Conservation (phyloP, 1,139 yeast species). For the Protomyces arabidopsidicola region DNA sequence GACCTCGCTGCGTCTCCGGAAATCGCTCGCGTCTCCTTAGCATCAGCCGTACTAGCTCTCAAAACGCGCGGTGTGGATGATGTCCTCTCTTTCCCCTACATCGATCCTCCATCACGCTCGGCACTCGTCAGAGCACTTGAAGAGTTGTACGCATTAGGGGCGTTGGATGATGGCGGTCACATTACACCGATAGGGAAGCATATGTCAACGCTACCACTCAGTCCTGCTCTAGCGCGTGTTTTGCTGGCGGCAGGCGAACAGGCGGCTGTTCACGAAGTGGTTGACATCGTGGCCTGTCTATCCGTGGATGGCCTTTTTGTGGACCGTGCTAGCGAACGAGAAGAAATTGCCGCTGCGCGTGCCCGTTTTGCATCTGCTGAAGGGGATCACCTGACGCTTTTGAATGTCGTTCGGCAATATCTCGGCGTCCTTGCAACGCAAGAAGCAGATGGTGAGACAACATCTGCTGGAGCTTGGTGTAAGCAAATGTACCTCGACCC, state of each 20-base stretch:
- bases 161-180: slow-evolving; percentile 68
- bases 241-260: slow-evolving; percentile 67
- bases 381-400: slow-evolving; percentile 54
- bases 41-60: slow-evolving; percentile 75
- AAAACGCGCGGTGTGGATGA: slow-evolving; percentile 81
- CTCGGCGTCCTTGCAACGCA: slow-evolving; percentile 38
- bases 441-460: slow-evolving; percentile 34
- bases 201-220: slow-evolving; percentile 84
- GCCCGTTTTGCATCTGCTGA: slow-evolving; percentile 49
- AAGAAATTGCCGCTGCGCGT: slow-evolving; percentile 58
- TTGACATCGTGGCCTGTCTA: slow-evolving; percentile 86
- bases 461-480: slow-evolving; percentile 55
- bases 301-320: slow-evolving; percentile 83
- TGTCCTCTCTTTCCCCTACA: slow-evolving; percentile 82
- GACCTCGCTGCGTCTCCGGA: slow-evolving; percentile 87
- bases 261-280: slow-evolving; percentile 51
- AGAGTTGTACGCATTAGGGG: slow-evolving; percentile 71
- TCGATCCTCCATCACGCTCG: slow-evolving; percentile 80
- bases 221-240: slow-evolving; percentile 75
- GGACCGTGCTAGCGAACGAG: slow-evolving; percentile 77
- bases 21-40: slow-evolving; percentile 77
- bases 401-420: slow-evolving; percentile 45
- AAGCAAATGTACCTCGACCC: slow-evolving; percentile 66
- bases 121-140: slow-evolving; percentile 63
- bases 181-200: slow-evolving; percentile 72